Evolutionary conservation across 306 rosid genomes (phyloP), one percentile per base, ranked within the genome.

Genomic region (Malus asiatica): DNA sequence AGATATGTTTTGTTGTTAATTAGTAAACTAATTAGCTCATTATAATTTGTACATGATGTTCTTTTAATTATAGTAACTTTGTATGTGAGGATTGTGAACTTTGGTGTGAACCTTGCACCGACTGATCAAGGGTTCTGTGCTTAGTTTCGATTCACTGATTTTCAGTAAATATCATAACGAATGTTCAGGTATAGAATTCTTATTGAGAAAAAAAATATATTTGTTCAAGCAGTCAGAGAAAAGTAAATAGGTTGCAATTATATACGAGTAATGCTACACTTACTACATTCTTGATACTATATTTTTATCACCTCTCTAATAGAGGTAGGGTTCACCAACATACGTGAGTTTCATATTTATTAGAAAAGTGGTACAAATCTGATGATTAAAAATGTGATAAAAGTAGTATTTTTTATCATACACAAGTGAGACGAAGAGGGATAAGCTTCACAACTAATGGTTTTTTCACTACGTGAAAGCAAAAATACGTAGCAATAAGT

Each of bases 61-160:
- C 88, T 81, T 86, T 75, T 66, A 81, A 87, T 81, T 57, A 74
- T 81, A 79, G 76, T 74, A 38, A 78, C 70, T 55, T 76, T 76
- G 64, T 83, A 70, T 65, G 67, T 52, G 67, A 60, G 68, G 83
- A 73, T 32, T 78, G 22, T 51, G 69, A 81, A 74, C 42, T 70
- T 72, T 53, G 64, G 48, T 57, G 22, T 35, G 68, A 35, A 76
- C 35, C 80, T 68, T 67, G 4, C 63, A 53, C 32, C 16, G 14
- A 57, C 7, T 13, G 11, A 20, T 25, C 16, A 3, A 2, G 65
- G 33, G 8, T 60, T 60, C 33, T 55, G 55, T 48, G 55, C 55
- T 48, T 48, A 48, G 55, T 48, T 48, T 15, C 20, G 20, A 48
- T 15, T 48, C 55, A 4, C 55, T 15, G 55, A 48, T 48, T 48